These are phyloP conservation scores for Clarireedia sp. DNA, from an alignment of 2,329 filamentous ascomycete genomes.

Conservation along the genomic window DNA sequence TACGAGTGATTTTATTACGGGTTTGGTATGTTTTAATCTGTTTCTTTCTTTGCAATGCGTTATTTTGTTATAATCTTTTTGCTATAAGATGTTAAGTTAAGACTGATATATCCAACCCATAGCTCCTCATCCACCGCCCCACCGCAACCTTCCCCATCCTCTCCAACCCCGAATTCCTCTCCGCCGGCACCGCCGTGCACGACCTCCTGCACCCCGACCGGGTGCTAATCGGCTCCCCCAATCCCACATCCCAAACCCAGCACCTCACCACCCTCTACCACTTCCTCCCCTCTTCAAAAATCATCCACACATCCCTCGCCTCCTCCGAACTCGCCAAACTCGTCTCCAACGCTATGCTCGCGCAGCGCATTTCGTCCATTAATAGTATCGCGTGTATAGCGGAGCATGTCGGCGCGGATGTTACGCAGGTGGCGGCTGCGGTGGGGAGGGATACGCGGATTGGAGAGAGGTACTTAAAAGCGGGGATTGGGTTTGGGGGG, in stretches of 20 bases:
- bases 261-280: conserved; percentile 59
- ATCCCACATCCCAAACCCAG: conserved; percentile 37
- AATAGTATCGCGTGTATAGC: conserved; percentile 76
- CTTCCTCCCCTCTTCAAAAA: conserved; percentile 61
- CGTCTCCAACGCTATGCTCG: conserved; percentile 71
- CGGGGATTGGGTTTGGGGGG: conserved; percentile 70
- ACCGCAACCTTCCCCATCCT: conserved; percentile 64
- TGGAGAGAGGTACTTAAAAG: conserved; percentile 64
- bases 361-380: conserved; percentile 73
- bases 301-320: conserved; percentile 67
- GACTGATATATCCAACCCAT: conserved; percentile 15
- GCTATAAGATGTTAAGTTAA: conserved; percentile 13
- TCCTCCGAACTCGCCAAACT: conserved; percentile 74
- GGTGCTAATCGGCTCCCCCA: conserved; percentile 65
- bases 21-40: conserved; percentile 43
- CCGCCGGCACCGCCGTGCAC: conserved; percentile 66
- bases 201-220: conserved; percentile 66
- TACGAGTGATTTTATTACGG: conserved; percentile 61
- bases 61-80: background rate
- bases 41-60: background rate
- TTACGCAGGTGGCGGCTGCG: conserved; percentile 62
- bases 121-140: conserved; percentile 53
- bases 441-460: conserved; percentile 66
- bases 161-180: conserved; percentile 75
- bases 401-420: conserved; percentile 65